Percentiles rank a stretch among this genome's conserved stretches.
Conservation (phyloP, 495 filamentous ascomycete species). For the Aspergillus nanangensis region DNA sequence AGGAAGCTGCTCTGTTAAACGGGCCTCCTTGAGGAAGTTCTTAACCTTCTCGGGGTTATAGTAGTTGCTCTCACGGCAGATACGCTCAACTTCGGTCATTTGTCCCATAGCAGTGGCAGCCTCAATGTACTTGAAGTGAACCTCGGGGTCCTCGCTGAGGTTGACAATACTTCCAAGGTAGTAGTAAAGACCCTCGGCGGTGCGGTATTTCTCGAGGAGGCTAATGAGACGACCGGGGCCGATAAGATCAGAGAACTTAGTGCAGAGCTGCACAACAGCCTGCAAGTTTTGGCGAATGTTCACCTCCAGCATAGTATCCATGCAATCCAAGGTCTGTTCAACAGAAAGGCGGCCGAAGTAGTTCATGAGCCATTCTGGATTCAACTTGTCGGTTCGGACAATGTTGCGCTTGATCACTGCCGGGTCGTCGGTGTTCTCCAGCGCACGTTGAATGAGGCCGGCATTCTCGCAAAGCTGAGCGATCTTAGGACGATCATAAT, state of each 20-base stretch:
- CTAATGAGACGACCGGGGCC: slow-evolving; percentile 85
- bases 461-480: slow-evolving; percentile 89
- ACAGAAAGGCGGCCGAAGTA: slow-evolving; percentile 93
- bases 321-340: slow-evolving; percentile 88
- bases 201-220: slow-evolving; percentile 94
- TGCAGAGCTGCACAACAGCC: slow-evolving; percentile 88
- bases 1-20: slow-evolving; percentile 86
- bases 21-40: slow-evolving; percentile 98
- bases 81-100: slow-evolving; percentile 90
- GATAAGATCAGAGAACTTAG: slow-evolving; percentile 97
- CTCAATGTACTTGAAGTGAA: slow-evolving; percentile 99
- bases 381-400: slow-evolving; percentile 74
- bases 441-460: slow-evolving; percentile 76
- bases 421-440: slow-evolving; percentile 92
- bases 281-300: slow-evolving; percentile 98
- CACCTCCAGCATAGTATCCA: slow-evolving; percentile 90
- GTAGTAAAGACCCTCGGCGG: slow-evolving; percentile 94
- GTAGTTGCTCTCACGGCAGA: slow-evolving; percentile 90
- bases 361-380: slow-evolving; percentile 80
- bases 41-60: slow-evolving; percentile 98
- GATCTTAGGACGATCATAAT: slow-evolving; percentile 88
- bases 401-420: slow-evolving; percentile 88
- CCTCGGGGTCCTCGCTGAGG: slow-evolving; percentile 88
- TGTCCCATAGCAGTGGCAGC: slow-evolving; percentile 90
- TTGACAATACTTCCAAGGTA: slow-evolving; percentile 98